Base-by-base conservation (phyloP, 192 early-diverging fungal genomes). In the Ambispora gerdemannii region DNA sequence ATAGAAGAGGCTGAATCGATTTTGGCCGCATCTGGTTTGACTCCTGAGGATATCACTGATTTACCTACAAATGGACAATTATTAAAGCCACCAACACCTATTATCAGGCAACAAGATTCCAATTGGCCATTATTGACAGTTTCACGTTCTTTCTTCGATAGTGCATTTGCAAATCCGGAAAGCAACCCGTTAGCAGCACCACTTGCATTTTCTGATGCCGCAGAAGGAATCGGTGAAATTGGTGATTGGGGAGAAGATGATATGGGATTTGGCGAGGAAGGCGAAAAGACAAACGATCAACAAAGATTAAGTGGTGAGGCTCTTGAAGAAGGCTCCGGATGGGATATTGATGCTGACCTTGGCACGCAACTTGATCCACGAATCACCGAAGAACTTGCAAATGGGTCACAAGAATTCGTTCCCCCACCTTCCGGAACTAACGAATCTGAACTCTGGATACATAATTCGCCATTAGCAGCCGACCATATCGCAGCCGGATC, bases 401-500 rank as follows among this genome's bases (percentile, higher is more conserved):
- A 83, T 20, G 82, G 78, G 15, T 80, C 80, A 1, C 74, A 83
- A 24, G 81, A 84, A 24, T 93, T 91, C 78, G 83, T 86, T 60
- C 77, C 91, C 2, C 94, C 95, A 10, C 83, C 87, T 47, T 79
- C 89, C 8, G 95, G 95, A 11, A 81, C 86, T 6, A 82, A 76
- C 68, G 86, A 93, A 70, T 80, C 77, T 11, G 89, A 90, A 13
- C 49, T 83, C 11, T 97, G 95, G 94, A 81, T 85, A 50, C 89
- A 90, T 65, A 95, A 91, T 80, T 97, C 95, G 4, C 79, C 80
- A 24, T 80, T 94, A 63, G 92, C 95, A 15, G 92, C 86, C 0
- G 95, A 99, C 77, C 95, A 97, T 73, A 87, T 96, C 74, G 94
- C 94, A 0, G 95, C 95, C 13, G 97, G 97, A 49, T 88, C 91